Conservation (phyloP, 306 rosid genomes). For the Prosopis cineraria region DNA sequence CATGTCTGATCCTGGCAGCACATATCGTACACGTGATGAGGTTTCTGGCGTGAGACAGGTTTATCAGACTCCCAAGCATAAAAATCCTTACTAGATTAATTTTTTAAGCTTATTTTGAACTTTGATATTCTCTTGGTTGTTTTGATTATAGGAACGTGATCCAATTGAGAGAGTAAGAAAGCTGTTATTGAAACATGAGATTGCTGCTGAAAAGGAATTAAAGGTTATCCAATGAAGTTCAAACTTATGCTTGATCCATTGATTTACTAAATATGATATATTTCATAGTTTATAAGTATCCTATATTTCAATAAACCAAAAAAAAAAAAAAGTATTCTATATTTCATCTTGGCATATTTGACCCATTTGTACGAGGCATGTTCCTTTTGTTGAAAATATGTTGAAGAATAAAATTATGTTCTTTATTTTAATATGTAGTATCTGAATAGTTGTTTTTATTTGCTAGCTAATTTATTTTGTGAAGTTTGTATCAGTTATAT, state of each 20-base stretch:
- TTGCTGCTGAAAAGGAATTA: conserved; percentile 87
- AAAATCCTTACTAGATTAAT: not conserved
- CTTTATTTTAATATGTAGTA: conserved; percentile 6
- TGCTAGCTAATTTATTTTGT: not conserved
- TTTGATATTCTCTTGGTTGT: conserved; percentile 14
- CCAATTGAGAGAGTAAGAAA: conserved; percentile 90
- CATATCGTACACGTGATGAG: conserved; percentile 97
- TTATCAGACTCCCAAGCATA: conserved; percentile 14
- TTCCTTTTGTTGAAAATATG: conserved; percentile 9
- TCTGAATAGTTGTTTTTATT: not conserved
- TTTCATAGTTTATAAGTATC: not conserved
- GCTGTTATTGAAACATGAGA: conserved; percentile 69
- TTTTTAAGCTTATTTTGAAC: conserved; percentile 2
- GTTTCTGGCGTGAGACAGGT: conserved; percentile 97
- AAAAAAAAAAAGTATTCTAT: not conserved
- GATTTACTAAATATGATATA: conserved; percentile 1
- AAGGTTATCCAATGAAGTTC: conserved; percentile 55
- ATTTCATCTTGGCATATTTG: conserved; percentile 6
- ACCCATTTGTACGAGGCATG: not conserved
- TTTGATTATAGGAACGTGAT: conserved; percentile 84
- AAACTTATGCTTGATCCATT: conserved; percentile 15
- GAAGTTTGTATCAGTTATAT: not conserved
- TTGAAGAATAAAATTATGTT: not conserved
- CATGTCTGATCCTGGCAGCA: conserved; percentile 99
- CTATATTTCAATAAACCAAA: not conserved